Base-by-base conservation (phyloP, 2,329 filamentous ascomycete species). In the Byssothecium circinans region DNA sequence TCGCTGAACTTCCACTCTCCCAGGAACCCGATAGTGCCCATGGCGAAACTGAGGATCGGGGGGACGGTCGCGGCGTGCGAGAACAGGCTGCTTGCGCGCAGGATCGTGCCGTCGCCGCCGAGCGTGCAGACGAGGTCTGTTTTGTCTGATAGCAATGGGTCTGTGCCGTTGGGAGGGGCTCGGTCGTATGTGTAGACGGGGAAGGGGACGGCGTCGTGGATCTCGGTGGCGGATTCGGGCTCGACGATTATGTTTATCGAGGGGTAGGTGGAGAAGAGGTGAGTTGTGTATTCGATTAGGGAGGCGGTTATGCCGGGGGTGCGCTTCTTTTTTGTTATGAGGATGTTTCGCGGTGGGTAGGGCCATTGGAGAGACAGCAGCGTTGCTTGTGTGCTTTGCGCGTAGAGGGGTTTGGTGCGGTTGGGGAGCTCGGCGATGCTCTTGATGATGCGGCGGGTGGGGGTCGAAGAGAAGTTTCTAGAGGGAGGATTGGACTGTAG, bases 1-100 rank as follows among this genome's bases (percentile, higher is more conserved):
- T 97, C 91, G 6, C 80, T 79, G 67, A 97, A 97, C 62, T 94
- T 95, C 91, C 92, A 99, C 72, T 97, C 92, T 14, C 92, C 91
- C 7, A 99, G 75, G 58, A 99, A 99, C 0, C 94, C 94, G 1
- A 99, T 76, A 0, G 92, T 95, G 5, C 94, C 94, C 89, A 99
- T 96, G 67, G 91, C 95, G 67, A 99, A 99, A 1, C 89, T 91
- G 7, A 99, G 77, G 27, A 99, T 88, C 0, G 94, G 94, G 0
- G 94, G 94, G 0, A 99, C 92, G 35, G 84, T 84, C 2, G 81
- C 78, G 36, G 88, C 85, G 30, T 89, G 86, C 49, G 90, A 90
- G 74, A 95, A 97, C 4, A 96, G 80, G 44, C 88, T 91, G 2
- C 89, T 87, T 0, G 91, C 91, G 50, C 89, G 88, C 38, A 96